These are phyloP conservation scores for Nicotiana knightiana DNA, from an alignment of 257 asterid species.

Conservation along the genomic window DNA sequence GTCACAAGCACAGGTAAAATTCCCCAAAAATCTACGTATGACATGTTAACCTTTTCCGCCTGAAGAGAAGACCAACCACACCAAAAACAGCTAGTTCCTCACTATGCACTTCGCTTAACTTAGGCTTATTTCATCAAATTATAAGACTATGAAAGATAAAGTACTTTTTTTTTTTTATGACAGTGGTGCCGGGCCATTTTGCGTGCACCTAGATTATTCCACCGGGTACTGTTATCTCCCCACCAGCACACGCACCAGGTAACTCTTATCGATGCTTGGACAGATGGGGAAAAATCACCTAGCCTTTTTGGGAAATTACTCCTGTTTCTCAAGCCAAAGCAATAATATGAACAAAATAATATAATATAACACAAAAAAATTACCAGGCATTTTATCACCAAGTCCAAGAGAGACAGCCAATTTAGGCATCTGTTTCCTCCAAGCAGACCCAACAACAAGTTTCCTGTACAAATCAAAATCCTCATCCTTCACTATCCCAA, in stretches of 20 bases:
- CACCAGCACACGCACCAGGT: background rate
- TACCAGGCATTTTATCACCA: conserved; percentile 94
- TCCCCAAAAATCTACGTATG: background rate
- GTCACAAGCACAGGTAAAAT: background rate
- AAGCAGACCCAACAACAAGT: conserved; percentile 97
- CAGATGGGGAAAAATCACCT: too few species aligned
- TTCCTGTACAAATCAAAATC: conserved; percentile 90
- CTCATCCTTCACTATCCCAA: conserved; percentile 75
- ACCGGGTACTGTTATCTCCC: too few species aligned
- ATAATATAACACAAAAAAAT: background rate
- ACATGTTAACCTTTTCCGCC: too few species aligned
- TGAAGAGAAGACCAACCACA: background rate
- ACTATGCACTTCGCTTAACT: background rate
- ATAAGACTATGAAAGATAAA: background rate
- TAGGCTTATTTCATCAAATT: background rate
- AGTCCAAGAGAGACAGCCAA: conserved; percentile 94
- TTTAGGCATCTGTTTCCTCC: conserved; percentile 99
- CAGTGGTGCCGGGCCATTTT: too few species aligned
- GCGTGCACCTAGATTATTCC: too few species aligned
- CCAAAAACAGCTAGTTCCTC: background rate
- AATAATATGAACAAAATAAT: background rate
- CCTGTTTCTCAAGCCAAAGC: background rate
- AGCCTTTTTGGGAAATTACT: too few species aligned
- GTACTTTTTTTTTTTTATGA: too few species aligned
- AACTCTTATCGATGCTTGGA: background rate